Base-by-base conservation (phyloP, 352 stramenopile genomes). In the Phytopythium mirpurense region DNA sequence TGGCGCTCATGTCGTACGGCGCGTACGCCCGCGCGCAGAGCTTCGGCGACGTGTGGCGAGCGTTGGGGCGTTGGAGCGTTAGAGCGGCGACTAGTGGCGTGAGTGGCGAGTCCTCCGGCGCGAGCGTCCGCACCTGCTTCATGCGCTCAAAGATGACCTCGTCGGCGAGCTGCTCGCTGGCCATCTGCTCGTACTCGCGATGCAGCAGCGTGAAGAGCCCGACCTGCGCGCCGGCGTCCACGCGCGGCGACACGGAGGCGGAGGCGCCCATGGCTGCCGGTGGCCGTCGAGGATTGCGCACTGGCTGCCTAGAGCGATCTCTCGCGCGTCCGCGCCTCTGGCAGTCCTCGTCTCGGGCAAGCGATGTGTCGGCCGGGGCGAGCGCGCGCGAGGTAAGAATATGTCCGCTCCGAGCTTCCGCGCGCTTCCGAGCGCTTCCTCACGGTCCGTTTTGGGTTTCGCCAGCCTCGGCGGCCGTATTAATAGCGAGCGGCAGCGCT, bases 71-170 rank as follows among this genome's bases (percentile, higher is more conserved):
- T n/a, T n/a, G n/a, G n/a, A n/a, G n/a, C n/a, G n/a, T n/a, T n/a
- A n/a, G n/a, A n/a, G n/a, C n/a, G n/a, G n/a, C n/a, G n/a, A n/a
- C n/a, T n/a, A n/a, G n/a, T n/a, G n/a, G n/a, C n/a, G n/a, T n/a
- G n/a, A n/a, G n/a, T n/a, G n/a, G n/a, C n/a, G n/a, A n/a, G n/a
- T n/a, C n/a, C n/a, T n/a, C n/a, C n/a, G n/a, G n/a, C n/a, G n/a
- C n/a, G n/a, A n/a, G n/a, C n/a, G n/a, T n/a, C n/a, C 49, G 21
- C 51, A 86, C 73, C 53, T 86, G 70, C 59, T 88, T 90, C 70
- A 90, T 83, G 24, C 72, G 74, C 54, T 90, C 77, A 49, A 90
- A 90, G 47, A 90, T 69, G 38, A 87, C 61, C 60, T 90, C 77
- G 40, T 88, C 77, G 11, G 61, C 63, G 8, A 90, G 62, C 2